Conservation (phyloP, 129 eudicot species). For the Scalesia atractyloides region DNA sequence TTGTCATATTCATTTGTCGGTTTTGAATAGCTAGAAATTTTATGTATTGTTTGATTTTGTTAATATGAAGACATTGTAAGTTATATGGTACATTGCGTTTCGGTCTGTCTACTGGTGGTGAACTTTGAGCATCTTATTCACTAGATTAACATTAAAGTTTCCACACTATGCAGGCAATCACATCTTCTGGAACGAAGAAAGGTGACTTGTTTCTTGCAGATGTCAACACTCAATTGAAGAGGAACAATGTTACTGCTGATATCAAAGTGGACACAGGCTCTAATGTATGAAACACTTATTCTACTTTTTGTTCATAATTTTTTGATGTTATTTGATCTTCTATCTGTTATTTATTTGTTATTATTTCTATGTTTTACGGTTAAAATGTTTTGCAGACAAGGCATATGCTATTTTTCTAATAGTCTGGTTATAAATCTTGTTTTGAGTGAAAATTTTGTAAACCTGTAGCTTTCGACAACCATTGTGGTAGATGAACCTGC, state of each 20-base stretch:
- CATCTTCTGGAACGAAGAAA: slow-evolving; percentile 63
- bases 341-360: neutral
- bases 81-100: neutral
- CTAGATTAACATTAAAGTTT: neutral
- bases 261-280: slow-evolving; percentile 68
- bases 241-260: slow-evolving; percentile 64
- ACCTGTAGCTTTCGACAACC: slow-evolving; percentile 75
- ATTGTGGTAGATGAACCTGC: slow-evolving; percentile 74
- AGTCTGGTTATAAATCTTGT: neutral
- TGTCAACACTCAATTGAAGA: slow-evolving; percentile 55
- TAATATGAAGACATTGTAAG: neutral
- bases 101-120: neutral
- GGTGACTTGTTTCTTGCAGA: slow-evolving; percentile 69
- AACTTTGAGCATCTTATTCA: neutral
- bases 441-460: slow-evolving; percentile 3
- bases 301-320: neutral
- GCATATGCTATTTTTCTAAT: neutral
- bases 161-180: slow-evolving; percentile 44
- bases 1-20: neutral
- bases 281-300: slow-evolving; percentile 34
- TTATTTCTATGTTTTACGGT: neutral
- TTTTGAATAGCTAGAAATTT: neutral
- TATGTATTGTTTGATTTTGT: neutral
- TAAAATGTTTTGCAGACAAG: neutral
- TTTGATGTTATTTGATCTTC: neutral